Base-by-base conservation (phyloP, 805 yeast species). In the Suhomyces vadensis region DNA sequence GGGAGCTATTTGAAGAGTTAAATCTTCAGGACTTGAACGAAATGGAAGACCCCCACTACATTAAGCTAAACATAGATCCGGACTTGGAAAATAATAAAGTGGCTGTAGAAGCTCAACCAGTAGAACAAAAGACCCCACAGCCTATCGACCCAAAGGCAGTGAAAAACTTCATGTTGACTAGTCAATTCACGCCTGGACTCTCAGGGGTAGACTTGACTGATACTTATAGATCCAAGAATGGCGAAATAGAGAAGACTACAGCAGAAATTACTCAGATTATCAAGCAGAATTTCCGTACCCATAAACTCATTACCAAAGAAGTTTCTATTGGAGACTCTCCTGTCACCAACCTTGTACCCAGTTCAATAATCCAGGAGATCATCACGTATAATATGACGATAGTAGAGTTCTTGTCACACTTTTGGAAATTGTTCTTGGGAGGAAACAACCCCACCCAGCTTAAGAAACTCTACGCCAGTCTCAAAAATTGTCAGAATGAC, bases 271-370 rank as follows among this genome's bases (percentile, higher is more conserved):
- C 73, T 6, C 56, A 57, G 3, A 69, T 80, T 24, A 77, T 81
- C n/a, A 72, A 74, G 50, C 65, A 68, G 35, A 81, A 80, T 53
- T 71, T 81, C 11, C 77, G 79, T 43, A 82, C 80, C 50, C 76
- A 79, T 9, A 73, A 69, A 38, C 79, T 55, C 46, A 43, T 51
- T 21, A 47, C 54, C 41, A 48, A 44, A 8, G 48, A 44, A n/a
- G 13, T 11, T 13, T 20, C 38, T 29, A 38, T 51, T 29, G 54
- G 47, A 27, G 64, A 52, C 19, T 31, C 45, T 5, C 35, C 31
- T 3, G 23, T 40, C 5, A 35, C 37, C 61, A 58, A 66, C 69
- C 26, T 77, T 71, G 74, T 75, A 56, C 50, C 53, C 41, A 56
- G 46, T 3, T 43, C 50, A 7, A 42, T 54, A 7, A 54, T 57